phyloP scores from a whole-genome alignment of 2,329 filamentous ascomycete species.

The Tolypocladium album region DNA sequence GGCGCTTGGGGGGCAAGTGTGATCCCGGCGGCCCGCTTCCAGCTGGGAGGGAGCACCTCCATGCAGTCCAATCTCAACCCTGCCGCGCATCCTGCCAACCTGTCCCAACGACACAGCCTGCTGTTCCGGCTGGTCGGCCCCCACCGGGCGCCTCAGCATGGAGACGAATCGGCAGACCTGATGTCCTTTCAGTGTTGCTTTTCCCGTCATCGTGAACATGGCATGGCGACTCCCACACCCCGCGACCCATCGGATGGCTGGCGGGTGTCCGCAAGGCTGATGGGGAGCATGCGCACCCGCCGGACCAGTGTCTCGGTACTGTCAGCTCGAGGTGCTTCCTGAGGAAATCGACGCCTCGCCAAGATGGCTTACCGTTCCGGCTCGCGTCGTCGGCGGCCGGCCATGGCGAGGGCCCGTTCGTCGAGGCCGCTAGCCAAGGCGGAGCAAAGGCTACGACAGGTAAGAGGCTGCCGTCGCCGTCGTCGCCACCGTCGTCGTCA shows the following conservation, averaged over 20 bases:
- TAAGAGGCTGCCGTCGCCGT: not conserved
- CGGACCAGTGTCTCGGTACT: not conserved
- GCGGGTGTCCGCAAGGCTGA: not conserved
- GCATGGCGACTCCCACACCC: not conserved
- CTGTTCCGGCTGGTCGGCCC: slow-evolving; percentile 1
- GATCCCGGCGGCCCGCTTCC: not conserved
- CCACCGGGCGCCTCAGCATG: not conserved
- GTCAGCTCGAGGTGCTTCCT: not conserved
- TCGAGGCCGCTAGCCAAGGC: not conserved
- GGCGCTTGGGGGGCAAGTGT: not conserved
- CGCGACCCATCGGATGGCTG: not conserved
- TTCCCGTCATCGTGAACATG: not conserved
- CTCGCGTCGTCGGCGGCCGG: not conserved
- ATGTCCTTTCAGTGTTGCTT: not conserved
- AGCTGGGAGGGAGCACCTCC: not conserved
- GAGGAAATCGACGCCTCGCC: not conserved
- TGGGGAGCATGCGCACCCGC: not conserved
- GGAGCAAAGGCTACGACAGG: not conserved
- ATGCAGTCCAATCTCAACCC: not conserved
- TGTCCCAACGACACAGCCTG: not conserved
- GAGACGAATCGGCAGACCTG: slow-evolving; percentile 1
- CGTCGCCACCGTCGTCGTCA: not conserved
- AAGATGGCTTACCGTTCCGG: not conserved
- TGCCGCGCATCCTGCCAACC: not conserved
- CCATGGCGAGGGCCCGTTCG: not conserved